These are phyloP conservation scores for Chlorella sp. DNA, from an alignment of 139 green algal species.

Conservation along the genomic window DNA sequence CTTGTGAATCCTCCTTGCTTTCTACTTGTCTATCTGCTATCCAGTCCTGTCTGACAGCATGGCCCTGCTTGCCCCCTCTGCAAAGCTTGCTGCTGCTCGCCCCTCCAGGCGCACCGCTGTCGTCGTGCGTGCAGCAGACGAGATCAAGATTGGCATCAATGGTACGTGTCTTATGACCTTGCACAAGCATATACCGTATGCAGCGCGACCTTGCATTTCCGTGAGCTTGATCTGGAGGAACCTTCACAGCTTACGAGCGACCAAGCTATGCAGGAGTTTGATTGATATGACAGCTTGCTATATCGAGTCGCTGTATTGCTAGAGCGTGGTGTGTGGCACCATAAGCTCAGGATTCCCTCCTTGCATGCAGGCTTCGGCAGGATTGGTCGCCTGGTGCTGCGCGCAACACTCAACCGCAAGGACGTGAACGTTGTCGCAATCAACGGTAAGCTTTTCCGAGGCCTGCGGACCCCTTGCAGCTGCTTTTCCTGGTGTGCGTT, in stretches of 20 bases:
- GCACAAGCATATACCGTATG: background rate
- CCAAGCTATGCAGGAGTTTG: background rate
- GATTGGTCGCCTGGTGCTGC: background rate
- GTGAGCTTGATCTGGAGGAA: background rate
- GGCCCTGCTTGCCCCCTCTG: too few relatives aligned
- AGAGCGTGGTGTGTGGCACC: too few relatives aligned
- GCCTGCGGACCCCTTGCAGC: too few relatives aligned
- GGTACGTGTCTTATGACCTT: background rate
- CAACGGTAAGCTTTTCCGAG: too few relatives aligned
- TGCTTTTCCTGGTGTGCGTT: too few relatives aligned
- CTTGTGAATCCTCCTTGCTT: too few relatives aligned
- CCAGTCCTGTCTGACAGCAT: too few relatives aligned
- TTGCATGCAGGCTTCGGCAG: background rate
- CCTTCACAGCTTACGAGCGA: background rate
- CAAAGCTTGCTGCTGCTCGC: too few relatives aligned
- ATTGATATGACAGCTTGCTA: background rate
- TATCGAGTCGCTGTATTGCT: background rate
- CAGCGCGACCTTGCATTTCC: background rate
- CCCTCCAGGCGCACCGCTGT: too few relatives aligned
- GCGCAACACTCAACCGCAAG: background rate
- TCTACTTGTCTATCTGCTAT: too few relatives aligned
- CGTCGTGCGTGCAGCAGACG: background rate
- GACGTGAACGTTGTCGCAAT: background rate
- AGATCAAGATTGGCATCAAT: background rate
- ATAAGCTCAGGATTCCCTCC: too few relatives aligned